Conservation (phyloP, 148 eudicot species). For the Pharnaceum exiguum region DNA sequence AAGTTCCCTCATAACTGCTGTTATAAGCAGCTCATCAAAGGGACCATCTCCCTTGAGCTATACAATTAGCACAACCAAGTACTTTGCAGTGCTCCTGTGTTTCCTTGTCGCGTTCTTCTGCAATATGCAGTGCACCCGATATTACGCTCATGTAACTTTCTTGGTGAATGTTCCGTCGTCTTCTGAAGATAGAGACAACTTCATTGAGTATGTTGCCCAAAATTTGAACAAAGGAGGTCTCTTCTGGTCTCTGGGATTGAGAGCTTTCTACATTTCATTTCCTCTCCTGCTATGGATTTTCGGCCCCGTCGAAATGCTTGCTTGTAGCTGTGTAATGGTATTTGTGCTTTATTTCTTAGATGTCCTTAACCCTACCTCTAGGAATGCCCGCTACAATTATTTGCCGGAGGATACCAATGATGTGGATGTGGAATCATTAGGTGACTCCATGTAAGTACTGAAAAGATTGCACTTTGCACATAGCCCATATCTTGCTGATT, state of each 20-base stretch:
- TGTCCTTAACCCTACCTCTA: no score
- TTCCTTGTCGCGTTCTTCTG: slow-evolving; percentile 22
- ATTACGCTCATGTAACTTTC: slow-evolving; percentile 24
- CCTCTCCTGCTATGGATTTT: slow-evolving; percentile 21
- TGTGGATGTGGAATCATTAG: no score
- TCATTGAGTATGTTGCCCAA: slow-evolving; percentile 6
- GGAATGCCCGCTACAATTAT: no score
- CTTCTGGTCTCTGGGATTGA: slow-evolving; percentile 24
- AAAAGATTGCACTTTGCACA: no score
- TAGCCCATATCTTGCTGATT: no score
- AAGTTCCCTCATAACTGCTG: slow-evolving; percentile 16
- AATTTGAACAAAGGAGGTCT: slow-evolving; percentile 12
- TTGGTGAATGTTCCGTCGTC: slow-evolving; percentile 10
- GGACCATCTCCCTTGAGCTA: not conserved
- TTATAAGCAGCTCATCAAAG: slow-evolving; percentile 6
- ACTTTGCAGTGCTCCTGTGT: slow-evolving; percentile 16
- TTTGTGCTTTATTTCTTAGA: slow-evolving; percentile 21
- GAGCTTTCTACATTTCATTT: slow-evolving; percentile 17
- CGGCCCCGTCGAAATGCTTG: slow-evolving; percentile 14
- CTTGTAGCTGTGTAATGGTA: slow-evolving; percentile 4
- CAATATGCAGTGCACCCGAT: slow-evolving; percentile 10
- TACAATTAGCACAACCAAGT: slow-evolving; percentile 3
- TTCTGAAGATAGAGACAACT: not conserved
- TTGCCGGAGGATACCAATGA: no score
- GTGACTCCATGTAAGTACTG: no score